These are phyloP conservation scores for Sherardia arvensis DNA, from an alignment of 257 asterid species.

Conservation along the genomic window DNA sequence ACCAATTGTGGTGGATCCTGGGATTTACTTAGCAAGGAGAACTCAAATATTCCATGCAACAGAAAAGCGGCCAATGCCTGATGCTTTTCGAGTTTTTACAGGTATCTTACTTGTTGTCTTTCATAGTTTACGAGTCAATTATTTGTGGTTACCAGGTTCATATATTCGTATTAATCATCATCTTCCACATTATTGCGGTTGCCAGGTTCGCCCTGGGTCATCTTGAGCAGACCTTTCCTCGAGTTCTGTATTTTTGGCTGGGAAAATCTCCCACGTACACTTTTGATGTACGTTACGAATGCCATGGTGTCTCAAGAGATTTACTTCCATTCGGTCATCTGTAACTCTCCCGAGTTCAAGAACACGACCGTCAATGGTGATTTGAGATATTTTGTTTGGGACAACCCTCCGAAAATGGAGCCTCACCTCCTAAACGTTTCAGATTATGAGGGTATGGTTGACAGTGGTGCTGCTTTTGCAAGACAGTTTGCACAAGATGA, in stretches of 20 bases:
- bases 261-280: conserved; percentile 95
- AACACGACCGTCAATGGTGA: conserved; percentile 79
- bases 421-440: conserved; percentile 59
- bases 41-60: conserved; percentile 86
- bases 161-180: background rate
- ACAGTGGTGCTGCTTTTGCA: conserved; percentile 92
- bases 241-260: conserved; percentile 85
- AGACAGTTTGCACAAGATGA: conserved; percentile 58
- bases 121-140: background rate
- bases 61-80: conserved; percentile 87
- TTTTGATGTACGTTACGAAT: conserved; percentile 75
- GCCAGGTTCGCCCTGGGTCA: conserved; percentile 95
- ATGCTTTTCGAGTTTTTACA: conserved; percentile 79
- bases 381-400: conserved; percentile 89
- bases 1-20: conserved; percentile 95
- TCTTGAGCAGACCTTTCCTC: conserved; percentile 77
- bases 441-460: conserved; percentile 50
- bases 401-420: conserved; percentile 94
- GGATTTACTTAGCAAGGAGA: conserved; percentile 75
- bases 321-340: conserved; percentile 83
- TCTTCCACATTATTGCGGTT: conserved; percentile 1
- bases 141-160: too few species aligned
- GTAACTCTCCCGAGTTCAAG: conserved; percentile 69
- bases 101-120: conserved; percentile 31
- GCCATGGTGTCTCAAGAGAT: conserved; percentile 70